Conservation (phyloP, 345 rosid species). For the Eucalyptus paniculata region DNA sequence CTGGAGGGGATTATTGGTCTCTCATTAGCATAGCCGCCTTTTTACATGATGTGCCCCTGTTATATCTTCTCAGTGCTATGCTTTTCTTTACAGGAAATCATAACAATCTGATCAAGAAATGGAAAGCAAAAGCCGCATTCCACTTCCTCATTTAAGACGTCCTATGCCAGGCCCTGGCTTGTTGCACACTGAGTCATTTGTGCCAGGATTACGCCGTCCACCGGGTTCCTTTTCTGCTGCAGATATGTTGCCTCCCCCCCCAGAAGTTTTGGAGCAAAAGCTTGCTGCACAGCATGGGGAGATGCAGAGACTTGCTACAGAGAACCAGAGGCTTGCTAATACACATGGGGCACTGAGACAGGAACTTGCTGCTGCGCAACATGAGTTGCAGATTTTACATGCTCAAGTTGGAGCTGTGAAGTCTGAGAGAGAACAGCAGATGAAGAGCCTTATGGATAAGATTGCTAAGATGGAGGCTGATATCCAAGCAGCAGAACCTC, state of each 20-base stretch:
- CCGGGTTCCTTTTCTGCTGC: constrained; percentile 44
- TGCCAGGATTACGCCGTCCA: constrained; percentile 31
- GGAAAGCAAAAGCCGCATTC: constrained; percentile 83
- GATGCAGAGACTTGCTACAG: constrained; percentile 83
- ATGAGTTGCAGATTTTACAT: constrained; percentile 78
- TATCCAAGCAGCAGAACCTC: constrained; percentile 53
- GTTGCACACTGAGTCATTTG: constrained; percentile 45
- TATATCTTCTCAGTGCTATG: not conserved
- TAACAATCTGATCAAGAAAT: constrained; percentile 7
- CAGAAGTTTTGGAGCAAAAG: constrained; percentile 83
- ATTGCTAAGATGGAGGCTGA: constrained; percentile 75
- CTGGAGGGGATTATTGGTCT: not conserved
- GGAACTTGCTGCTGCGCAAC: constrained; percentile 86
- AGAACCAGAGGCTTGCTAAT: constrained; percentile 79
- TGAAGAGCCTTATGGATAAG: constrained; percentile 55
- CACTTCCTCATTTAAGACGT: constrained; percentile 58
- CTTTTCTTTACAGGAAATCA: constrained; percentile 1
- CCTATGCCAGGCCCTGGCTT: constrained; percentile 55
- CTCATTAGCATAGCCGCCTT: not conserved
- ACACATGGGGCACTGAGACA: constrained; percentile 72
- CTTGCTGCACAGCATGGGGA: constrained; percentile 71
- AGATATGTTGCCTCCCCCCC: constrained; percentile 74
- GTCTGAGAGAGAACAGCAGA: constrained; percentile 75
- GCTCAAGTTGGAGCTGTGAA: constrained; percentile 54
- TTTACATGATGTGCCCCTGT: not conserved